Evolutionary conservation across 139 green algal genomes (phyloP).

Genomic region (Nannochloris sp.): DNA sequence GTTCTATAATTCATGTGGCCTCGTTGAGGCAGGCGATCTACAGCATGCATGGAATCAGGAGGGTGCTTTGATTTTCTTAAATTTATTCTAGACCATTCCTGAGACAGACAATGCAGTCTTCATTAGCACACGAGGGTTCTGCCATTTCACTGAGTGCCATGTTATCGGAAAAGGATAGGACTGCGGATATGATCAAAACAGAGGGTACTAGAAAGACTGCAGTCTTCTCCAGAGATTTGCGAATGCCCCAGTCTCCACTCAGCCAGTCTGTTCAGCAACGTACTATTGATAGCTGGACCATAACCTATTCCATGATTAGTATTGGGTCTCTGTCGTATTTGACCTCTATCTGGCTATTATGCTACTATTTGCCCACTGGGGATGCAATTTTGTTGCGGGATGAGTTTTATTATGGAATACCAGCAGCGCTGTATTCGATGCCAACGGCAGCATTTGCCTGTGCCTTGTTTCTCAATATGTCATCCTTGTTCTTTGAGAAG

Average conservation of each 20-base stretch:
- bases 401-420: constrained; percentile 20
- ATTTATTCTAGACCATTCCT: too few relatives aligned
- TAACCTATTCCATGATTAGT: too few relatives aligned
- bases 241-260: too few relatives aligned
- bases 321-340: too few relatives aligned
- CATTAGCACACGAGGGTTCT: neutral
- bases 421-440: constrained; percentile 19
- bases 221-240: too few relatives aligned
- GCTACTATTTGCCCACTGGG: constrained; percentile 6
- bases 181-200: neutral
- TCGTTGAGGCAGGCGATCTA: too few relatives aligned
- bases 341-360: constrained; percentile 15
- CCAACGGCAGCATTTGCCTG: constrained; percentile 44
- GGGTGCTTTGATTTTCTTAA: too few relatives aligned
- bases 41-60: too few relatives aligned
- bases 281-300: too few relatives aligned
- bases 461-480: constrained; percentile 41
- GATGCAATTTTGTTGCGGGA: neutral
- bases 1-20: too few relatives aligned
- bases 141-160: constrained; percentile 1
- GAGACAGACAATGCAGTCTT: neutral
- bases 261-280: too few relatives aligned
- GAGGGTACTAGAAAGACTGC: too few relatives aligned
- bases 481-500: constrained; percentile 38
- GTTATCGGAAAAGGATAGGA: neutral